Evolutionary conservation across 768 basidiomycete genomes (phyloP).

Genomic region (Mycena capillaripes): DNA sequence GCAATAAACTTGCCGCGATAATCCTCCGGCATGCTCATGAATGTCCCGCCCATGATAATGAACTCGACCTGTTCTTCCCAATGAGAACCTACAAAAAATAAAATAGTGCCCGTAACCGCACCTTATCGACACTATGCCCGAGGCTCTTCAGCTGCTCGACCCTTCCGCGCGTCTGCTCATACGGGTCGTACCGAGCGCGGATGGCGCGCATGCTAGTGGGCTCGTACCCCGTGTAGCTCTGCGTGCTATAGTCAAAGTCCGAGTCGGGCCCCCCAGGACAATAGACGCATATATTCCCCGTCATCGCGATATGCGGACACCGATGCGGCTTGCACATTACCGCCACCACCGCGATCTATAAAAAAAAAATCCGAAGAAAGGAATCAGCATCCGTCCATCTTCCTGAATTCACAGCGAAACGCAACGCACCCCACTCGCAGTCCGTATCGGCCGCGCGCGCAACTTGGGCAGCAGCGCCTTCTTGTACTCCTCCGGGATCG

Average conservation of each 20-base stretch:
- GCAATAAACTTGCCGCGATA: conserved; percentile 95
- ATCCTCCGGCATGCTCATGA: conserved; percentile 99
- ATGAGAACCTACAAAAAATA: background rate
- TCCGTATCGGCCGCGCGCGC: conserved; percentile 93
- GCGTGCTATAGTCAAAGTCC: conserved; percentile 99
- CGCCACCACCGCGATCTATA: conserved; percentile 97
- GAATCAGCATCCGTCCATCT: too few species aligned
- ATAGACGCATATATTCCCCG: conserved; percentile 98
- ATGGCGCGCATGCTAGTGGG: conserved; percentile 99
- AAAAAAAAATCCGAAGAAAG: background rate
- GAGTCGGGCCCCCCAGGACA: conserved; percentile 99
- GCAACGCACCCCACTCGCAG: conserved; percentile 90
- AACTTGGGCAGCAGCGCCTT: conserved; percentile 91
- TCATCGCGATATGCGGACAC: conserved; percentile 99
- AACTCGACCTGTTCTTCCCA: conserved; percentile 74
- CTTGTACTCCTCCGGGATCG: conserved; percentile 98
- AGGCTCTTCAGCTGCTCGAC: conserved; percentile 96
- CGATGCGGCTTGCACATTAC: conserved; percentile 99
- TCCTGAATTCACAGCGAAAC: too few species aligned
- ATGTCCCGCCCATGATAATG: conserved; percentile 99
- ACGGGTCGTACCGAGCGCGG: conserved; percentile 93
- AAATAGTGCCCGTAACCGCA: too few species aligned
- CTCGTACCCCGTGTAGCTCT: conserved; percentile 95
- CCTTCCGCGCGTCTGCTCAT: conserved; percentile 95
- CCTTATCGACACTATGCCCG: conserved; percentile 99